phyloP scores from a whole-genome alignment of 306 rosid species.

The Mucuna pruriens region DNA sequence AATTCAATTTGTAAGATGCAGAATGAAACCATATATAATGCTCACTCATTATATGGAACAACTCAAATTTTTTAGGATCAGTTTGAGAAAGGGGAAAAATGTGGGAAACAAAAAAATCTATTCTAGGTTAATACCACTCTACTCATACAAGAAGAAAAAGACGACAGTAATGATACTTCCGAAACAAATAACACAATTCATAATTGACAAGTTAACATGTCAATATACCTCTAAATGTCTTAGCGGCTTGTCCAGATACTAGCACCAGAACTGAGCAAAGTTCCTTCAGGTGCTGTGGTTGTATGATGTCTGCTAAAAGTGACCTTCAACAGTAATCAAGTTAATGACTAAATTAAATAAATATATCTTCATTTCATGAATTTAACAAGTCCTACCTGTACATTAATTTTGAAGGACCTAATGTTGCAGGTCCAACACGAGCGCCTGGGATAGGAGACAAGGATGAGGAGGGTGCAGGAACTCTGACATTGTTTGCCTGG shows the following conservation, averaged over 20 bases:
- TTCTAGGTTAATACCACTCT: constrained; percentile 7
- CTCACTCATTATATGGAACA: constrained; percentile 13
- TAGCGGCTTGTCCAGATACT: constrained; percentile 84
- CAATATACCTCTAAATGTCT: constrained; percentile 71
- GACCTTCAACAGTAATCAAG: constrained; percentile 71
- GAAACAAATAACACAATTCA: neutral
- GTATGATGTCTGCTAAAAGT: constrained; percentile 95
- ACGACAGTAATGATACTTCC: constrained; percentile 4
- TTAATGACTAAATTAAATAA: constrained; percentile 41
- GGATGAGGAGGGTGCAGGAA: constrained; percentile 65
- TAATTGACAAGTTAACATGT: constrained; percentile 17
- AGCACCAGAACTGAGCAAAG: constrained; percentile 95
- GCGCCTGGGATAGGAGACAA: constrained; percentile 64
- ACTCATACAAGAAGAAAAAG: constrained; percentile 2
- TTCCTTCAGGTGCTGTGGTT: constrained; percentile 92
- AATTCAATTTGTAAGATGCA: constrained; percentile 7
- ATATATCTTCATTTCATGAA: constrained; percentile 31
- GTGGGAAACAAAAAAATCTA: neutral
- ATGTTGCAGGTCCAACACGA: constrained; percentile 67
- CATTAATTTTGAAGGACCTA: constrained; percentile 89
- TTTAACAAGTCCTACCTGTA: constrained; percentile 68
- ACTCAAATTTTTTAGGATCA: neutral
- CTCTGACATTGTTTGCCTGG: constrained; percentile 73
- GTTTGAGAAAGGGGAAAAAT: neutral
- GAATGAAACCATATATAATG: constrained; percentile 3